Base-by-base conservation (phyloP, 2,329 filamentous ascomycete genomes). In the Fusarium sublunatum region DNA sequence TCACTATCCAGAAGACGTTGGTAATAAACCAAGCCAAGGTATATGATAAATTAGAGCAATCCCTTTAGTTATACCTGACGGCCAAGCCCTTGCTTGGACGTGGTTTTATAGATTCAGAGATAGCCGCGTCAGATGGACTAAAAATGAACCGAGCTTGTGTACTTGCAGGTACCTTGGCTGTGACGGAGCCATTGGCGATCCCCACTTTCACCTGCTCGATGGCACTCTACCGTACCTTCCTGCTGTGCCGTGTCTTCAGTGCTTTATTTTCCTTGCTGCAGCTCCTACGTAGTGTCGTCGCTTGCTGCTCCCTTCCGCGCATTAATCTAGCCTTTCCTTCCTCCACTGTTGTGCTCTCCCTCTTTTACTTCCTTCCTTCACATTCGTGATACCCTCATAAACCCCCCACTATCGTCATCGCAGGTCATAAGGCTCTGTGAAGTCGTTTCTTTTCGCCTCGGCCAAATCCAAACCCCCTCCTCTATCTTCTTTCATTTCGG, bases 361-460 rank as follows among this genome's bases (percentile, higher is more conserved):
- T 63, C 42, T 46, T 47, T 57, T 51, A 24, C 42, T 57, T 51
- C 51, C 64, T 36, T 36, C 48, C 43, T 38, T 50, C 54, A 53
- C 56, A 44, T 57, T 65, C 48, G 58, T 47, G 61, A 65, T 65
- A 67, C 61, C 57, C 61, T 62, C 60, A 58, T 63, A 22, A 47
- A 24, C 32, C 47, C 19, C 39, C 58, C 58, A 41, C 42, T 49
- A 46, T 57, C 59, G 54, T 58, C 56, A 58, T 54, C 45, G 32
- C 40, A 39, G 53, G 24, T 53, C 53, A 41, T 44, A 19, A 19
- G 19, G 19, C 19, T 45, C 43, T 53, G 48, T 56, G 36, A 49
- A 59, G 29, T 48, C 43, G 28, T 55, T 44, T 39, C 46, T 52
- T 44, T 52, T 47, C 46, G 39, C 49, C 38, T 36, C 49, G 46